Base-by-base conservation (phyloP, 2,329 filamentous ascomycete species). In the Aspergillus fischeri region DNA sequence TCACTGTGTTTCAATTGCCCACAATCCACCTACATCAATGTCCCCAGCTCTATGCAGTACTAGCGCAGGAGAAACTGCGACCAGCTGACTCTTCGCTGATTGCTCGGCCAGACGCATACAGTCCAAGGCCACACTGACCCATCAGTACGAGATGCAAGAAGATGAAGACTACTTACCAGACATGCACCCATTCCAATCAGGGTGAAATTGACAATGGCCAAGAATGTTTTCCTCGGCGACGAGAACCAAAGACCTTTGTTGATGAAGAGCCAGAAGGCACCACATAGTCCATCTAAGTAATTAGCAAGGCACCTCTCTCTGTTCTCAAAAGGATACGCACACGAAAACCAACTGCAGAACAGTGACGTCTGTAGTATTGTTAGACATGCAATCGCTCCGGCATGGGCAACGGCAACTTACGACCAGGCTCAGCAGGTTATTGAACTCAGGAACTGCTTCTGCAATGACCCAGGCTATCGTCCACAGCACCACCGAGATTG, bases 371-470 rank as follows among this genome's bases (percentile, higher is more conserved):
- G 45, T 47, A 3, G 55, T 52, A 38, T 54, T 20, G 51, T 35
- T 35, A 35, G 41, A 47, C 10, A 53, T 25, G 20, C 21, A 50
- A 17, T 9, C 1, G 5, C 41, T 11, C 0, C 2, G 14, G 4
- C 11, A 3, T 25, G 52, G 17, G 6, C 50, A 14, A 57, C 57
- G 17, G 4, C 50, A 14, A 57, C 58, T 42, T 65, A 69, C 59
- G 60, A 89, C 82, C 28, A 90, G 73, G 3, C 82, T 83, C 17
- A 90, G 74, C 8, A 90, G 74, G 48, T 84, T 78, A 63, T 83
- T 84, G 75, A 90, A 91, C 48, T 84, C 82, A 1, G 88, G 88
- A 3, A 90, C 85, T 0, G 84, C 83, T 68, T 87, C 83, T 3
- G 87, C 85, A 56, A 91, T 85, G 51, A 90, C 67, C 78, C 84